These are phyloP conservation scores for Rutidosis leptorrhynchoides DNA, from an alignment of 129 eudicot species.

Conservation along the genomic window DNA sequence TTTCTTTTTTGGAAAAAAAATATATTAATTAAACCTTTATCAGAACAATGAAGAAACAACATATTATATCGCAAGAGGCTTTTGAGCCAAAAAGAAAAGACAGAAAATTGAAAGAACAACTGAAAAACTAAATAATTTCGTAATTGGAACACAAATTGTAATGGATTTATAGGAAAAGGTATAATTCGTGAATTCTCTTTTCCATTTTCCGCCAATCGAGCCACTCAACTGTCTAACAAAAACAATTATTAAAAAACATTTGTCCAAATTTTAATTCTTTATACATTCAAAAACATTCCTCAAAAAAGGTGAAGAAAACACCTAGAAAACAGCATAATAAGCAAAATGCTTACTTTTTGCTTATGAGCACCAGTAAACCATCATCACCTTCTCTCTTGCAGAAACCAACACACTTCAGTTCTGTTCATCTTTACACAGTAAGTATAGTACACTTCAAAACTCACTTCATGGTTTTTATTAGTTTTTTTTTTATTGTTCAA, in stretches of 20 bases:
- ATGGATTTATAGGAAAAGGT: too few species aligned
- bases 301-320: not conserved
- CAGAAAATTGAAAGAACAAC: too few species aligned
- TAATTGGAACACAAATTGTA: too few species aligned
- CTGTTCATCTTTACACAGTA: not conserved
- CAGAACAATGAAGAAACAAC: too few species aligned
- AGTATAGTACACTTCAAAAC: not conserved
- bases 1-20: too few species aligned
- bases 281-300: conserved; percentile 9
- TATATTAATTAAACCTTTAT: too few species aligned
- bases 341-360: conserved; percentile 15
- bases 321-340: conserved; percentile 13
- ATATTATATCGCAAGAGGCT: too few species aligned
- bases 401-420: not conserved
- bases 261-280: not conserved
- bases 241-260: not conserved
- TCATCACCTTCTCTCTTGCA: conserved; percentile 4
- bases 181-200: too few species aligned
- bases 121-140: too few species aligned
- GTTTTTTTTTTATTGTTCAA: not conserved
- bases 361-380: not conserved
- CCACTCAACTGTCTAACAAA: conserved; percentile 16
- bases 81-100: too few species aligned
- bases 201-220: conserved; percentile 18
- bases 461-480: not conserved